phyloP scores from a whole-genome alignment of 202 grass and related monocot species.

The Thinopyrum obtusiflorum region DNA sequence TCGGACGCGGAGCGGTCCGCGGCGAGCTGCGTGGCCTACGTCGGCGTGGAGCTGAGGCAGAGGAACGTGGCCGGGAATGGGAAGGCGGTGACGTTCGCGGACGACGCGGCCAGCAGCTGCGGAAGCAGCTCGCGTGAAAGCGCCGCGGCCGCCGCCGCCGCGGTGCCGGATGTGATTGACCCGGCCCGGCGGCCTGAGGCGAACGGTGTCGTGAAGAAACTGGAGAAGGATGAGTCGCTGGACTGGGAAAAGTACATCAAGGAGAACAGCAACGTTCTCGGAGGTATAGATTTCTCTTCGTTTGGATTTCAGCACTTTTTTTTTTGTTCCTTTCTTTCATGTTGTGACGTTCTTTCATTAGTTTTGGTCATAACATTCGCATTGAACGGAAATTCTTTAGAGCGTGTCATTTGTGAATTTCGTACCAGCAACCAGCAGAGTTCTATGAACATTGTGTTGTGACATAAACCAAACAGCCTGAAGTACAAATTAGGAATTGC shows the following conservation, averaged over 20 bases:
- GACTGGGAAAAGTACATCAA: slow-evolving; percentile 82
- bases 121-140: slow-evolving; percentile 48
- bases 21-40: slow-evolving; percentile 52
- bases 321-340: neutral
- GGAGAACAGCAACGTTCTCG: slow-evolving; percentile 47
- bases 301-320: neutral
- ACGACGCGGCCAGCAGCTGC: slow-evolving; percentile 51
- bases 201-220: slow-evolving; percentile 52
- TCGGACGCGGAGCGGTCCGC: slow-evolving; percentile 47
- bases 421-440: neutral
- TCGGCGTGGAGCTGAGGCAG: slow-evolving; percentile 79
- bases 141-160: slow-evolving; percentile 3
- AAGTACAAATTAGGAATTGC: neutral
- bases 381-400: neutral
- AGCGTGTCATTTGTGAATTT: neutral
- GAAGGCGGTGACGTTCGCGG: slow-evolving; percentile 24
- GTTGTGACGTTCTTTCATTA: neutral
- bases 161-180: slow-evolving; percentile 17
- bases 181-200: slow-evolving; percentile 46
- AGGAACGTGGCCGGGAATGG: slow-evolving; percentile 59
- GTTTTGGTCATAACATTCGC: neutral
- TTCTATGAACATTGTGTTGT: neutral
- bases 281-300: slow-evolving; percentile 51
- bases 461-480: neutral
- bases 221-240: slow-evolving; percentile 75